These are phyloP conservation scores for Leishmania martiniquensis DNA, from an alignment of 208 protist species.

Conservation along the genomic window DNA sequence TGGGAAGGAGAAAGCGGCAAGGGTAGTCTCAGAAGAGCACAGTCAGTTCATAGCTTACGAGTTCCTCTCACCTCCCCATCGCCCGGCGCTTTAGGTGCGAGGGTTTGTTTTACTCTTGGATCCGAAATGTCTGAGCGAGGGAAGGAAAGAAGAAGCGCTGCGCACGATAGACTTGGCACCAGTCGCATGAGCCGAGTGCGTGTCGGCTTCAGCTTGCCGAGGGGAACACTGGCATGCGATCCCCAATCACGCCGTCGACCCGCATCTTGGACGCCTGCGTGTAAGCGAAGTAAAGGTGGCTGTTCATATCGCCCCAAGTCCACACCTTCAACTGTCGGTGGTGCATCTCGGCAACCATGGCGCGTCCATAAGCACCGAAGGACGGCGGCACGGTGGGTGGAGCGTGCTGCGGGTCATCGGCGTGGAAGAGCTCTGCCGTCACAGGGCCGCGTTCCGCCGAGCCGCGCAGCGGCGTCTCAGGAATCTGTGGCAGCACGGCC, in stretches of 20 bases:
- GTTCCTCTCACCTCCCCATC: background rate
- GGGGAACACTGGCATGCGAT: conserved; percentile 56
- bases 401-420: conserved; percentile 22
- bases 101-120: background rate
- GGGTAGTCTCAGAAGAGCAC: background rate
- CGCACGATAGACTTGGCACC: background rate
- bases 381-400: conserved; percentile 28
- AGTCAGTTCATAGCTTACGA: background rate
- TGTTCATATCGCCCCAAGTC: conserved; percentile 80
- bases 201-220: background rate
- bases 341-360: conserved; percentile 58
- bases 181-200: background rate
- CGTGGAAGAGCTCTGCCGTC: conserved; percentile 27
- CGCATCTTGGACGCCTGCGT: conserved; percentile 53
- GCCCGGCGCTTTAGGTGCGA: background rate
- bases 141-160: conserved; percentile 1
- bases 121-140: background rate
- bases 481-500: conserved; percentile 16
- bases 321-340: conserved; percentile 57
- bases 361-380: conserved; percentile 43
- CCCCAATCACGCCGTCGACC: conserved; percentile 79
- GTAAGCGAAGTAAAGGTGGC: conserved; percentile 54
- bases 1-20: background rate
- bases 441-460: conserved; percentile 21
- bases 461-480: conserved; percentile 23